Evolutionary conservation across 169 alveolate species (phyloP).

Genomic region (Hepatocystis sp.): DNA sequence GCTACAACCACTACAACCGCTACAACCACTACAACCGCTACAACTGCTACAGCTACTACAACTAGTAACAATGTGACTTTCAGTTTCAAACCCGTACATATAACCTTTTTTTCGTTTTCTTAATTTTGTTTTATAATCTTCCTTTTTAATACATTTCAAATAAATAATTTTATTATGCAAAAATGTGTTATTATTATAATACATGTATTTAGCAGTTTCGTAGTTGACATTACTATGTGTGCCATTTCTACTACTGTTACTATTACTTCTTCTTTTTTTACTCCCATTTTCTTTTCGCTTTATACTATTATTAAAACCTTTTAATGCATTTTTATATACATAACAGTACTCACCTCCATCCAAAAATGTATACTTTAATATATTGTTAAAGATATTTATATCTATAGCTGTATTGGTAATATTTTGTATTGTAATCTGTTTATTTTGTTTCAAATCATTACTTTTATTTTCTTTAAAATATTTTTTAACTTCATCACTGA

Average conservation of each 20-base stretch:
- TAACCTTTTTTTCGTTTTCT: too few relatives aligned
- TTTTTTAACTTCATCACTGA: conserved; percentile 28
- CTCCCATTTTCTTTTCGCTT: neutral
- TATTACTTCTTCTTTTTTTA: neutral
- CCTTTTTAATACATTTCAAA: conserved; percentile 36
- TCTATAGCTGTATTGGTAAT: conserved; percentile 6
- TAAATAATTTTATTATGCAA: conserved; percentile 23
- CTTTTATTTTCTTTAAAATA: conserved; percentile 18
- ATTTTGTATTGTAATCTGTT: neutral
- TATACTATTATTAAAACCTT: neutral
- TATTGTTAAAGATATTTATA: conserved; percentile 48
- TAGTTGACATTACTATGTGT: neutral
- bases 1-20: too few relatives aligned
- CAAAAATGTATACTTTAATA: conserved; percentile 54
- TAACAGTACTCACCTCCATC: conserved; percentile 72
- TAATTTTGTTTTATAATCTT: too few relatives aligned
- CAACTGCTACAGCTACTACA: too few relatives aligned
- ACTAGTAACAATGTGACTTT: too few relatives aligned
- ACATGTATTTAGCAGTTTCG: too few relatives aligned
- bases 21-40: too few relatives aligned
- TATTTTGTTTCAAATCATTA: neutral
- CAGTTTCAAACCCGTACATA: too few relatives aligned
- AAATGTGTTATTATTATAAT: too few relatives aligned
- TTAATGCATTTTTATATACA: conserved; percentile 13
- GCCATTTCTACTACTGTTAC: too few relatives aligned